Base-by-base conservation (phyloP, 2,329 filamentous ascomycete genomes). In the Diaporthe humulicola region DNA sequence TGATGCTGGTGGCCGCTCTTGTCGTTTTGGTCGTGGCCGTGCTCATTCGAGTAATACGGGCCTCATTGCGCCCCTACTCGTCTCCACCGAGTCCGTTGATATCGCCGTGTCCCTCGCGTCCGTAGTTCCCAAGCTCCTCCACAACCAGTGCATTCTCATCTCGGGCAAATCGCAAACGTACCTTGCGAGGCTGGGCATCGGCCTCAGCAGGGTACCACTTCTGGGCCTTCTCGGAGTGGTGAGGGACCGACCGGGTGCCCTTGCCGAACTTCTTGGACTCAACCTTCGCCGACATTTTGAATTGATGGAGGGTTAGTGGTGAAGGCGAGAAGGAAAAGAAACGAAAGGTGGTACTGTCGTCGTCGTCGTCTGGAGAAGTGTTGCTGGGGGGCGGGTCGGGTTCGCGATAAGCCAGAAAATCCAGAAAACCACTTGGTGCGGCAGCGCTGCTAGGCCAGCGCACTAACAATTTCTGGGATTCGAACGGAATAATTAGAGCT, bases 171-270 rank as follows among this genome's bases (percentile, higher is more conserved):
- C 77, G 74, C 76, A 71, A 83, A 94, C 95, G 91, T 92, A 99
- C 97, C 94, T 97, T 96, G 93, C 96, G 98, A 84, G 92, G 91
- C 88, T 93, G 89, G 86, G 91, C 86, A 85, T 96, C 94, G 88
- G 98, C 96, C 88, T 97, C 94, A 86, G 95, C 94, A 87, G 95
- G 95, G 90, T 99, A 99, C 95, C 96, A 99, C 91, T 98, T 98
- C 91, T 94, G 93, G 84, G 96, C 96, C 94, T 97, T 98, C 88
- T 98, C 92, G 85, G 91, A 90, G 88, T 90, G 87, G 88, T 94
- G 92, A 87, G 94, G 95, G 87, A 98, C 93, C 88, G 93, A 91
- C 90, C 96, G 93, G 90, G 95, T 94, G 89, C 95, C 95, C 92
- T 97, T 97, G 90, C 95, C 95, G 92, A 98, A 98, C 91, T 94